phyloP scores from a whole-genome alignment of 2,329 filamentous ascomycete species.

The Trichoderma harzianum region DNA sequence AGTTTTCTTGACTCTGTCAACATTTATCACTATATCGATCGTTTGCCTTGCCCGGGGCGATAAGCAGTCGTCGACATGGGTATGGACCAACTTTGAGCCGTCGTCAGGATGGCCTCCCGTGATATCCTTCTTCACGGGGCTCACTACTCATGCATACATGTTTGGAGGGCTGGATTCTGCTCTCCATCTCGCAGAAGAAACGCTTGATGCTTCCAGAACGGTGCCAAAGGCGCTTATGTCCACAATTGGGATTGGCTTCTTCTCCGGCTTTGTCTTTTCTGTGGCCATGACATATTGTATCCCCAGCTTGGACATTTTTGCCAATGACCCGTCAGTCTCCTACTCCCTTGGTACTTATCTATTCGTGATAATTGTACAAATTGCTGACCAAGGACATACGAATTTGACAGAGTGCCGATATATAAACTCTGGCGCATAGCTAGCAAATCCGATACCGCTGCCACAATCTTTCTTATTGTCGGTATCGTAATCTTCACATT shows the following conservation, averaged over 20 bases:
- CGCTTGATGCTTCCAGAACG: conserved; percentile 27
- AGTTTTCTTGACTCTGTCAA: conserved; percentile 2
- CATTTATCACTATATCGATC: neutral
- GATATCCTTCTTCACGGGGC: conserved; percentile 38
- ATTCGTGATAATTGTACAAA: neutral
- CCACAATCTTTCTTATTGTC: conserved; percentile 12
- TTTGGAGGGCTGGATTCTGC: conserved; percentile 37
- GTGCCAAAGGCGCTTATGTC: conserved; percentile 34
- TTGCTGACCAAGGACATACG: neutral
- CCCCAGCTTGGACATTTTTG: conserved; percentile 23
- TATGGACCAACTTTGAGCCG: conserved; percentile 33
- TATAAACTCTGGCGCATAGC: conserved; percentile 15
- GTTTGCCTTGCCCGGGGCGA: conserved; percentile 10
- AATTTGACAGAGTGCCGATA: neutral
- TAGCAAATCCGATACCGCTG: conserved; percentile 14
- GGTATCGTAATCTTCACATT: conserved; percentile 17
- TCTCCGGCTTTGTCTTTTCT: conserved; percentile 32
- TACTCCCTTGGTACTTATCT: neutral
- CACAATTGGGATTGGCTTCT: conserved; percentile 33
- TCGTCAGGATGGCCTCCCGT: conserved; percentile 29
- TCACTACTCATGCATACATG: conserved; percentile 37
- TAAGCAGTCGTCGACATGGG: conserved; percentile 16
- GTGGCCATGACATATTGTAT: conserved; percentile 29
- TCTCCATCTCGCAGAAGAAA: conserved; percentile 39
- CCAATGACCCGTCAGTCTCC: conserved; percentile 5